Evolutionary conservation across 805 yeast species (phyloP).

Genomic region (Saccharomyces eubayanus): DNA sequence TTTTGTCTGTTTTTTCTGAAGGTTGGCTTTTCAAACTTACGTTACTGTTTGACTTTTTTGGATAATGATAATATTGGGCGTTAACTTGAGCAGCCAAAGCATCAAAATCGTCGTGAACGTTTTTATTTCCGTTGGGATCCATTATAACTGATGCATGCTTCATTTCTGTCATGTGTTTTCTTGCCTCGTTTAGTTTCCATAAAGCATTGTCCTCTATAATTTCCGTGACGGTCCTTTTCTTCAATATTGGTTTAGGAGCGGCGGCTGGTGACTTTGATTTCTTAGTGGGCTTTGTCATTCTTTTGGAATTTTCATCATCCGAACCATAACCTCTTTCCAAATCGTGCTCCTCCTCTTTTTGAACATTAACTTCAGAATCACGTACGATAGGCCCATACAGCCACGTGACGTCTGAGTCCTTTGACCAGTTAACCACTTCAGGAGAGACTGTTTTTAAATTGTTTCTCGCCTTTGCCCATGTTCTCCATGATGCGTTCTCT

Average conservation of each 20-base stretch:
- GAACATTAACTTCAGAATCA: constrained; percentile 9
- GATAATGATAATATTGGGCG: constrained; percentile 25
- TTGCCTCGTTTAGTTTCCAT: constrained; percentile 38
- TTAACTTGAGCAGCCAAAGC: constrained; percentile 31
- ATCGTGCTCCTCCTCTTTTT: constrained; percentile 7
- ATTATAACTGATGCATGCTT: constrained; percentile 17
- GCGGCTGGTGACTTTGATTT: constrained; percentile 6
- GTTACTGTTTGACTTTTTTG: not conserved
- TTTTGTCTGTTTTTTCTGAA: constrained; percentile 1
- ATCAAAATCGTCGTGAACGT: constrained; percentile 29
- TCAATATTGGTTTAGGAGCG: constrained; percentile 73
- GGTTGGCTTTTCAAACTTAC: not conserved
- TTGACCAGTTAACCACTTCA: constrained; percentile 88
- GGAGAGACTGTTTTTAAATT: constrained; percentile 79
- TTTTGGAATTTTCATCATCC: constrained; percentile 32
- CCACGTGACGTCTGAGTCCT: constrained; percentile 97
- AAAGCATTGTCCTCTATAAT: constrained; percentile 39
- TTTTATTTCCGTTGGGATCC: constrained; percentile 19
- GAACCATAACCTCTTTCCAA: constrained; percentile 33
- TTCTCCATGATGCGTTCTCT: constrained; percentile 93
- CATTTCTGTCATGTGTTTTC: constrained; percentile 49
- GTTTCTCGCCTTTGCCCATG: constrained; percentile 90
- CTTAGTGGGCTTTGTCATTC: constrained; percentile 15
- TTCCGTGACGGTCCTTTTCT: constrained; percentile 79
- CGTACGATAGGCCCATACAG: constrained; percentile 73